Base-by-base conservation (phyloP, 1,284 basidiomycete genomes). In the Puccinia novopanici region DNA sequence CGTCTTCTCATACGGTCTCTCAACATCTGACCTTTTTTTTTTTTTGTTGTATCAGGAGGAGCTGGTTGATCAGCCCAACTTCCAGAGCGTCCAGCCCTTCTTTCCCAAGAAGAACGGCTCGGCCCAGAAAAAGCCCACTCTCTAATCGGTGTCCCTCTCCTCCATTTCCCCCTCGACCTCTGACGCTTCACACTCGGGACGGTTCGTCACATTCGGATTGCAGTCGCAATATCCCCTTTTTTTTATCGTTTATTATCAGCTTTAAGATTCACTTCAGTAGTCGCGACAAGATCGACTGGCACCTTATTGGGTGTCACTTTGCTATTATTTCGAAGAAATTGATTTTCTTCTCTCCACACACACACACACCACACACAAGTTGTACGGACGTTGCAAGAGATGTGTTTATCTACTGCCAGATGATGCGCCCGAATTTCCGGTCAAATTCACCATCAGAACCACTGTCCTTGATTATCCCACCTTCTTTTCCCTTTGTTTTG, bases 1-100 rank as follows among this genome's bases (percentile, higher is more conserved):
- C 12, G 6, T 0, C 6, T 15, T 22, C 34, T 40, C 17, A 22
- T 15, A 63, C 34, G 30, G 59, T 63, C 17, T 63, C 13, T 63
- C 27, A n/a, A 17, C 34, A 34, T 40, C 8, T 68, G 17, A 6
- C 15, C 22, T 15, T 17, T 50, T 50, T 17, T 19, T 50, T 42
- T 50, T 19, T 27, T 9, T 15, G 19, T 19, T 19, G 27, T 42
- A 9, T 27, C 17, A 68, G 67, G 67, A 68, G 67, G 67, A 68
- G 15, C 50, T 37, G 42, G 45, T 68, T 68, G 67, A 68, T n/a
- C 67, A 68, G 48, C 67, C 67, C 4, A 68, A 68, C 67, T 68
- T 68, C 67, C 24, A 27, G 17, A 68, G 67, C 48, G 67, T 68
- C 27, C 22, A 50, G n/a, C 67, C 42, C 8, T 68, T 42, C 42